Evolutionary conservation across 371 early-diverging fungal genomes (phyloP).

Genomic region (Mortierella sp.): DNA sequence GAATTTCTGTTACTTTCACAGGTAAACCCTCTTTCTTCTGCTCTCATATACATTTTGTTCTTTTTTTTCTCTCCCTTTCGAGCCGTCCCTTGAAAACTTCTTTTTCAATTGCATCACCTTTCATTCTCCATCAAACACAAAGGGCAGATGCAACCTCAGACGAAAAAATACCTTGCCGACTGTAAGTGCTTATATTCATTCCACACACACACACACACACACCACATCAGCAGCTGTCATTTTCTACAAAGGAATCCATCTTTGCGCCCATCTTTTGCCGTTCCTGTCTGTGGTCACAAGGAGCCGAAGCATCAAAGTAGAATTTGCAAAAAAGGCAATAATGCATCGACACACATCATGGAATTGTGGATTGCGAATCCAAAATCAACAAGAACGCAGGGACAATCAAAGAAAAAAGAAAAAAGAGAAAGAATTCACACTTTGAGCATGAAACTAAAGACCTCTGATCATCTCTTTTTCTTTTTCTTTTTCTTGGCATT

Average conservation of each 20-base stretch:
- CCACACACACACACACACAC: too few relatives aligned
- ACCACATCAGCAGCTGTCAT: background rate
- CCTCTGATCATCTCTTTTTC: too few relatives aligned
- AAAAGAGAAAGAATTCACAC: too few relatives aligned
- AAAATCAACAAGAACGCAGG: too few relatives aligned
- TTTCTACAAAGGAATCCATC: background rate
- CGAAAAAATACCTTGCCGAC: constrained; percentile 76
- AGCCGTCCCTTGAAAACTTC: background rate
- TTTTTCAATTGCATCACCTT: too few relatives aligned
- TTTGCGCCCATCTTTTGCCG: too few relatives aligned
- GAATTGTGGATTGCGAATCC: too few relatives aligned
- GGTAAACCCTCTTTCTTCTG: background rate
- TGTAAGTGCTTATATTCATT: constrained; percentile 53
- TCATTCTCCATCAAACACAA: background rate
- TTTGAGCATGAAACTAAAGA: too few relatives aligned
- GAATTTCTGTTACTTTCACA: background rate
- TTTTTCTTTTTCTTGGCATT: background rate
- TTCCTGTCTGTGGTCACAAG: background rate
- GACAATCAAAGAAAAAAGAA: too few relatives aligned
- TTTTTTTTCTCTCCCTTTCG: background rate
- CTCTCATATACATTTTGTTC: background rate
- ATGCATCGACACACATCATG: too few relatives aligned
- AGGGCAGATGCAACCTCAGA: constrained; percentile 64
- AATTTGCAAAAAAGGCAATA: too few relatives aligned
- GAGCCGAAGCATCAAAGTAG: background rate